Conservation (phyloP, 176 grass and related monocot genomes). For the Carex kokanica region DNA sequence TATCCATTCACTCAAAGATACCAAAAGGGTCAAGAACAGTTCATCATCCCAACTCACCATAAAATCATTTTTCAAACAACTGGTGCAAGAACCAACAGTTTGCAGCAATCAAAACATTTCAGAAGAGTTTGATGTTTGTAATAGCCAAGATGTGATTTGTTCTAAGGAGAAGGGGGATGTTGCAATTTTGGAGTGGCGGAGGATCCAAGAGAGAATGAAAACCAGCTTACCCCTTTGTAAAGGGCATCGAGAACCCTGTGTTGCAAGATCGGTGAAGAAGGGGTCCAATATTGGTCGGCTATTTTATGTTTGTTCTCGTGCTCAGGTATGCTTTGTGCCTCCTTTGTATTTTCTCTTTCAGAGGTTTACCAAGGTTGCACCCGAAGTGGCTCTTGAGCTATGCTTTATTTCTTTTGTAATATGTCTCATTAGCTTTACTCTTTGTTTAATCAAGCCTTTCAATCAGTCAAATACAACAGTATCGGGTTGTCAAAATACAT, state of each 20-base stretch:
- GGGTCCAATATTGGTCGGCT: slow-evolving; percentile 71
- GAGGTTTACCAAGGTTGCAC: not conserved
- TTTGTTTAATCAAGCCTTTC: not conserved
- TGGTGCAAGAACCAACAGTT: slow-evolving; percentile 8
- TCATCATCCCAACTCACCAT: slow-evolving; percentile 79
- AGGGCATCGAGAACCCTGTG: slow-evolving; percentile 93
- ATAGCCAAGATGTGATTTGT: slow-evolving; percentile 14
- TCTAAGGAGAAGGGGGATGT: slow-evolving; percentile 39
- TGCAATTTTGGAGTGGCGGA: slow-evolving; percentile 70
- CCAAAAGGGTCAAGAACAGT: slow-evolving; percentile 53
- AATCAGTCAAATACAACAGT: not conserved
- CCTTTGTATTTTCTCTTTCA: not conserved
- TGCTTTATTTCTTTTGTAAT: not conserved
- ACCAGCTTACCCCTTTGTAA: slow-evolving; percentile 83
- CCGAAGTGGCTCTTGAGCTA: not conserved
- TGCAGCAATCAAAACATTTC: slow-evolving; percentile 10
- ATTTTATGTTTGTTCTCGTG: slow-evolving; percentile 95
- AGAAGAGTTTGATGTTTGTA: not conserved
- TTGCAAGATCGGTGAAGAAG: slow-evolving; percentile 94
- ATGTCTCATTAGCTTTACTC: not conserved
- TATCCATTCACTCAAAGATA: slow-evolving; percentile 14
- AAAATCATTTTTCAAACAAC: slow-evolving; percentile 74
- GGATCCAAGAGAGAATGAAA: slow-evolving; percentile 94
- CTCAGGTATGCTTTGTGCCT: slow-evolving; percentile 51
- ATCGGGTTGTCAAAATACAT: not conserved